Base-by-base conservation (phyloP, 1,139 yeast genomes). In the Blastobotrys serpentis region DNA sequence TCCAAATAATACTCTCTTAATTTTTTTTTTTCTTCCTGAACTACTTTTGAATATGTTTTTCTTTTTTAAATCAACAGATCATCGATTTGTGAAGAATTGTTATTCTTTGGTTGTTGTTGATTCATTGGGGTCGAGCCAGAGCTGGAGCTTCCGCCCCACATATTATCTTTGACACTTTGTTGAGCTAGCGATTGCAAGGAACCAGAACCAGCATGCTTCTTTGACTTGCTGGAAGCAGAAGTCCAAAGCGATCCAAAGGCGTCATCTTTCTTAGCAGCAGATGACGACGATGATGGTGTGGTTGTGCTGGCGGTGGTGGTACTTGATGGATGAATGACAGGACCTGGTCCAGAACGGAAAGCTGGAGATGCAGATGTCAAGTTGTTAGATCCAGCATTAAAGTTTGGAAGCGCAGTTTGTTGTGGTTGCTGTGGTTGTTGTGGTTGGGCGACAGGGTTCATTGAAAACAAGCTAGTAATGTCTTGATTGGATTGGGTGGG, bases 161-260 rank as follows among this genome's bases (percentile, higher is more conserved):
- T 64, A 47, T 60, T 61, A 29, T 56, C 54, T 43, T 61, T 55
- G 4, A 62, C 65, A 23, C 52, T 59, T 47, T 64, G 59, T 49
- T 65, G 66, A 25, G 68, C 67, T 25, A 66, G 54, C 29, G 56
- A 44, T 3, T 66, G 64, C 42, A 64, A 57, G 17, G 53, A 39
- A 1, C 47, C 51, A 30, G 47, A 41, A 14, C 42, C 36, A 13
- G 52, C 25, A 16, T 52, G 49, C 7, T 49, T 19, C 16, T 52
- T 41, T 61, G 59, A 44, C 46, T 54, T 59, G 14, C 55, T 30
- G 2, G 67, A 50, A 16, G 96, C 95, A 16, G 82, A 69, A 14
- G 83, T 74, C 72, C 92, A 86, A 57, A 89, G 73, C 16, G 88
- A 83, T 30, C 95, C 86, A 67, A 89, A 89, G 0, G 94, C 94